Percentiles rank a stretch among this genome's conserved stretches.
These are phyloP conservation scores for Claviceps pazoutovae DNA, from an alignment of 2,329 filamentous ascomycete species.

Conservation along the genomic window DNA sequence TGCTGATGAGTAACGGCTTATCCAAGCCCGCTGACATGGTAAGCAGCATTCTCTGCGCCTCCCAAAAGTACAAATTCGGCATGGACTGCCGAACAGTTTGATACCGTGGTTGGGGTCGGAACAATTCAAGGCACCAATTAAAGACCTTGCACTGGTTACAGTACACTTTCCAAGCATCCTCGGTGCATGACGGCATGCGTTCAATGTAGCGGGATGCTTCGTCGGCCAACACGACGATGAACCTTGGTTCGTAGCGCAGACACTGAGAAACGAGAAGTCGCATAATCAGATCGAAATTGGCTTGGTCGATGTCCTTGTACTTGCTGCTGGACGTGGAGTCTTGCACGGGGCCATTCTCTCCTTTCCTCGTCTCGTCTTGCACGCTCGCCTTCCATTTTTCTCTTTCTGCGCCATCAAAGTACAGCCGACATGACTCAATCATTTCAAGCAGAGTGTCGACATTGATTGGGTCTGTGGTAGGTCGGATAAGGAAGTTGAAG, in stretches of 20 bases:
- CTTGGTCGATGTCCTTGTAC: constrained; percentile 5
- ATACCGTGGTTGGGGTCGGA: constrained; percentile 14
- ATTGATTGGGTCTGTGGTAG: constrained; percentile 12
- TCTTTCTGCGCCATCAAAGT: constrained; percentile 3
- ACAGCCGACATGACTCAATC: constrained; percentile 13
- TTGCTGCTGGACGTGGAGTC: background rate
- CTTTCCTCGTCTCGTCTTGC: background rate
- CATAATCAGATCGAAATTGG: constrained; percentile 14
- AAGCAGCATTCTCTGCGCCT: constrained; percentile 40
- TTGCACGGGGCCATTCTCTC: constrained; percentile 2
- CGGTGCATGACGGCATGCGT: constrained; percentile 7
- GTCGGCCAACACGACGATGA: constrained; percentile 18
- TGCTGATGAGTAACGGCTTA: constrained; percentile 36
- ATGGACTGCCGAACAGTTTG: constrained; percentile 12
- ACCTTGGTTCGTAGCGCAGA: constrained; percentile 19
- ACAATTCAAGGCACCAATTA: constrained; percentile 15
- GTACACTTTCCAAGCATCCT: constrained; percentile 11
- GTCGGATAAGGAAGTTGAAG: constrained; percentile 17
- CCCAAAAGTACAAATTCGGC: constrained; percentile 31
- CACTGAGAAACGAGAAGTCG: constrained; percentile 17
- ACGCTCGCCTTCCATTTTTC: too few relatives aligned
- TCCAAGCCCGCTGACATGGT: constrained; percentile 34
- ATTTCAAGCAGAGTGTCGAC: constrained; percentile 13
- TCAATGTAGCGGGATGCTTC: constrained; percentile 15
- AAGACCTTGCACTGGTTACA: constrained; percentile 18